These are phyloP conservation scores for Carnegiea gigantea DNA, from an alignment of 179 eudicot genomes.

Conservation along the genomic window DNA sequence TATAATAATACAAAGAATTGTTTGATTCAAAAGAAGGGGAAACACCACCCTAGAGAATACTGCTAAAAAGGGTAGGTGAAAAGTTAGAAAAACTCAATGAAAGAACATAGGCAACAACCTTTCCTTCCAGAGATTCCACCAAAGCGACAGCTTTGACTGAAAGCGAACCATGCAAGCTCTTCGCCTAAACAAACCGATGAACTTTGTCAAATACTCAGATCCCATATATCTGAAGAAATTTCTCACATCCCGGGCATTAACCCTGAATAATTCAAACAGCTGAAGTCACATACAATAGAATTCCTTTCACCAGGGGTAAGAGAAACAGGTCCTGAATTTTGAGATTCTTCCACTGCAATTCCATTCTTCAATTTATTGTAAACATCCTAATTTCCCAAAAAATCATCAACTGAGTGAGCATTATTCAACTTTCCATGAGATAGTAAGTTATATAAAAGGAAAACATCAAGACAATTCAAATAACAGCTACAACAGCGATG, in stretches of 20 bases:
- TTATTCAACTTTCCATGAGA: not conserved
- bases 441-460: not conserved
- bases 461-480: constrained; percentile 7
- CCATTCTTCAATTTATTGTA: constrained; percentile 85
- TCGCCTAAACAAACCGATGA: constrained; percentile 53
- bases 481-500: not conserved
- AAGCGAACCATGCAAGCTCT: constrained; percentile 67
- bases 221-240: not conserved
- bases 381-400: constrained; percentile 52
- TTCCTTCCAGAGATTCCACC: constrained; percentile 86
- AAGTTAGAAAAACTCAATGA: not conserved
- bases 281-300: constrained; percentile 52
- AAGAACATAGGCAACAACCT: constrained; percentile 41
- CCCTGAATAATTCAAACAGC: not conserved
- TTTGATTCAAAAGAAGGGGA: not conserved
- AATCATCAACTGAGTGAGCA: constrained; percentile 12
- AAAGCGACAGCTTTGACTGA: constrained; percentile 66
- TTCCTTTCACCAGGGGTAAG: constrained; percentile 73
- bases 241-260: constrained; percentile 8
- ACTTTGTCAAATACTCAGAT: constrained; percentile 11
- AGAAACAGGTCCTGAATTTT: constrained; percentile 46
- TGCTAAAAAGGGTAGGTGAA: not conserved
- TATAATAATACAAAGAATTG: not conserved
- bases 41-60: not conserved
- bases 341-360: constrained; percentile 70